Conservation (phyloP, 2,329 filamentous ascomycete species). For the Beauveria asiatica region DNA sequence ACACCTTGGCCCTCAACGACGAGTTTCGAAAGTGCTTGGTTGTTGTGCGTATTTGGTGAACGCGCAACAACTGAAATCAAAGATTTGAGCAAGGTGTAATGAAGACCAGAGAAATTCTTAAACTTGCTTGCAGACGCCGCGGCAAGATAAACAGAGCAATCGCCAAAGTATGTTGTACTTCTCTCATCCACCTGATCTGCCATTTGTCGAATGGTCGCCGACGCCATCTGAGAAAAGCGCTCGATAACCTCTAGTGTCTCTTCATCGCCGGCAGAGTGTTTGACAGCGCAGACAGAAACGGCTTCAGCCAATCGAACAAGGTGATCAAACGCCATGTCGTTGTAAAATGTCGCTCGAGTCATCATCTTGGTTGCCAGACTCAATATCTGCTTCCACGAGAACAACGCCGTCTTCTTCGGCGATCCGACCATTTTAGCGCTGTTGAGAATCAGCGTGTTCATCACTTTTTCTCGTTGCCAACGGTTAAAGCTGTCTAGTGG, state of each 20-base stretch:
- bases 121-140: background rate
- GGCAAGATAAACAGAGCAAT: slow-evolving; percentile 16
- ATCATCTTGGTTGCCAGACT: slow-evolving; percentile 41
- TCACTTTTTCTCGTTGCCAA: slow-evolving; percentile 34
- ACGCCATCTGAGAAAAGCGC: slow-evolving; percentile 25
- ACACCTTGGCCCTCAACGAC: slow-evolving; percentile 18
- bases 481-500: slow-evolving; percentile 33
- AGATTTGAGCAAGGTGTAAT: slow-evolving; percentile 16
- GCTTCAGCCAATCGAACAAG: slow-evolving; percentile 27
- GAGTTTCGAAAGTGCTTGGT: slow-evolving; percentile 17
- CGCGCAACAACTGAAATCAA: background rate
- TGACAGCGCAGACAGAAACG: slow-evolving; percentile 20
- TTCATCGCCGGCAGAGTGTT: slow-evolving; percentile 15
- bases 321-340: slow-evolving; percentile 33
- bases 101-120: slow-evolving; percentile 18
- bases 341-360: slow-evolving; percentile 42
- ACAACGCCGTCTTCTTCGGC: slow-evolving; percentile 18
- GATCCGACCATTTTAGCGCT: slow-evolving; percentile 19
- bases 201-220: slow-evolving; percentile 34
- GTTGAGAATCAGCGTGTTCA: slow-evolving; percentile 25
- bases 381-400: slow-evolving; percentile 31
- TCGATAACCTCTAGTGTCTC: slow-evolving; percentile 25
- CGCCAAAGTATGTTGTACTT: slow-evolving; percentile 32
- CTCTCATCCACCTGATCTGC: slow-evolving; percentile 33
- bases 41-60: slow-evolving; percentile 4